phyloP scores from a whole-genome alignment of 164 flowering plant genomes.

The Vitis rupestris region DNA sequence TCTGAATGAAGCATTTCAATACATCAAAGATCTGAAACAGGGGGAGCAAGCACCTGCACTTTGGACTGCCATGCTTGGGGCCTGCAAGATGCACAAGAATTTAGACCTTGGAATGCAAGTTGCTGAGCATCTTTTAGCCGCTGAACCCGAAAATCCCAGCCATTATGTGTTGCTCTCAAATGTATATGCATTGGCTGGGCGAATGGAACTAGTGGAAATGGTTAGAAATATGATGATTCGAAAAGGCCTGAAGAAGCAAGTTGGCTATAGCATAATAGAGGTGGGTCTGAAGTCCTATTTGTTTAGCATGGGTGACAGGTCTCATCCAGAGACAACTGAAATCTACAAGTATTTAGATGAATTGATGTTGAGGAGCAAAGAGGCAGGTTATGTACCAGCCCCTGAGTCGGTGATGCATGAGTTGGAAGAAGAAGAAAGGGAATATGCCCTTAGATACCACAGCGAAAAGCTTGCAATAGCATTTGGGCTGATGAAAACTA shows the following conservation, averaged over 20 bases:
- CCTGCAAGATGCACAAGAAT: constrained; percentile 80
- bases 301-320: constrained; percentile 68
- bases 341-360: constrained; percentile 59
- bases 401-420: constrained; percentile 62
- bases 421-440: constrained; percentile 73
- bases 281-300: constrained; percentile 41
- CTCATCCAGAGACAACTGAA: constrained; percentile 45
- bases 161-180: constrained; percentile 78
- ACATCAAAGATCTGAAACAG: constrained; percentile 28
- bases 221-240: constrained; percentile 57
- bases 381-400: constrained; percentile 59
- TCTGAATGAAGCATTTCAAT: constrained; percentile 49
- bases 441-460: constrained; percentile 59
- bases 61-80: constrained; percentile 83
- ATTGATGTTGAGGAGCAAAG: constrained; percentile 48
- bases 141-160: constrained; percentile 65
- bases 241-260: constrained; percentile 58
- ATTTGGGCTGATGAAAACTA: constrained; percentile 58
- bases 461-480: constrained; percentile 85
- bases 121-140: constrained; percentile 53
- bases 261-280: constrained; percentile 71
- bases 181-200: constrained; percentile 67
- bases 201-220: constrained; percentile 61
- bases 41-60: constrained; percentile 49
- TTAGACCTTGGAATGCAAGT: constrained; percentile 52